phyloP scores from a whole-genome alignment of 495 filamentous ascomycete genomes.

The Podospora fimiseda region DNA sequence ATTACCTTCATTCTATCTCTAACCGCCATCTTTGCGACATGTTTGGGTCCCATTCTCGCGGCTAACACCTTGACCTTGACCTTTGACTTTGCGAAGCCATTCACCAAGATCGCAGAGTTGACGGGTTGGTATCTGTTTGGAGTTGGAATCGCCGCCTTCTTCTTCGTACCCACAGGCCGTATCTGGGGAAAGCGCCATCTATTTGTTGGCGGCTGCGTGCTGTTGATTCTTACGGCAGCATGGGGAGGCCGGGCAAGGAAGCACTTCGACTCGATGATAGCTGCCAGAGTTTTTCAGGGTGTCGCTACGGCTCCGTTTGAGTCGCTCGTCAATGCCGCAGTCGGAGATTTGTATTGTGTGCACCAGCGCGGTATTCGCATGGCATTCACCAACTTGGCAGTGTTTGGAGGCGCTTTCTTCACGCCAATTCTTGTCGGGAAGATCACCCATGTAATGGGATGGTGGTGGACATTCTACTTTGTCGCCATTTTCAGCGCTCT shows the following conservation, averaged over 20 bases:
- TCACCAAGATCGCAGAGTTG: conserved; percentile 69
- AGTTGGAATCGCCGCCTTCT: conserved; percentile 68
- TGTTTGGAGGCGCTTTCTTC: conserved; percentile 89
- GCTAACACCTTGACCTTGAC: conserved; percentile 74
- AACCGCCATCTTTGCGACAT: conserved; percentile 71
- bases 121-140: conserved; percentile 87
- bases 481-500: conserved; percentile 63
- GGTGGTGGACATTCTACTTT: conserved; percentile 74
- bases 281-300: conserved; percentile 69
- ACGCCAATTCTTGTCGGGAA: conserved; percentile 84
- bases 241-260: conserved; percentile 71
- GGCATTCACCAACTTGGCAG: conserved; percentile 80
- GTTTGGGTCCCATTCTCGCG: conserved; percentile 76
- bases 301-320: conserved; percentile 72
- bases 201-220: conserved; percentile 70
- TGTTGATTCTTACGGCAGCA: conserved; percentile 62
- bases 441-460: conserved; percentile 68
- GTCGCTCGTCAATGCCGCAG: conserved; percentile 66
- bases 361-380: conserved; percentile 82
- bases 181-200: conserved; percentile 89
- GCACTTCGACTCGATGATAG: conserved; percentile 64
- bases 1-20: conserved; percentile 73
- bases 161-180: conserved; percentile 81
- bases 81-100: conserved; percentile 48
- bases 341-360: conserved; percentile 72